Evolutionary conservation across 768 basidiomycete genomes (phyloP).

Genomic region (Lactarius pseudohatsudake): DNA sequence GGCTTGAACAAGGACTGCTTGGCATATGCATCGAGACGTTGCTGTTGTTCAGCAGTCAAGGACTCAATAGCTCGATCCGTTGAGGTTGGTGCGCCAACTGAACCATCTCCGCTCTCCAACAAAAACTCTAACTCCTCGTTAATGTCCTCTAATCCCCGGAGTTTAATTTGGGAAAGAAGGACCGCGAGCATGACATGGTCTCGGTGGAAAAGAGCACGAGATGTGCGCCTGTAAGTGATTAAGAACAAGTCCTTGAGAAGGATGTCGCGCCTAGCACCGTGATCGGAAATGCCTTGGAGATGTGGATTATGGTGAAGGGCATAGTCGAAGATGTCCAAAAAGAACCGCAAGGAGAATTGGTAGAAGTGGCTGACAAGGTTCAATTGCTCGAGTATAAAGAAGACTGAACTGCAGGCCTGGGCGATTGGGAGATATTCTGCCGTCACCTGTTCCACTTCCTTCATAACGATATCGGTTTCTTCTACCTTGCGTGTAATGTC

Average conservation of each 20-base stretch:
- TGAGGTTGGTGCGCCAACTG: slow-evolving; percentile 41
- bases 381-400: slow-evolving; percentile 95
- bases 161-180: slow-evolving; percentile 84
- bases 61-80: slow-evolving; percentile 45
- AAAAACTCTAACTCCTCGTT: slow-evolving; percentile 86
- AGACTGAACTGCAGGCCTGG: slow-evolving; percentile 93
- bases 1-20: slow-evolving; percentile 76
- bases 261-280: slow-evolving; percentile 70
- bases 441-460: slow-evolving; percentile 94
- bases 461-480: slow-evolving; percentile 95
- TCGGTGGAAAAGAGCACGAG: slow-evolving; percentile 83
- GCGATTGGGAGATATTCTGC: slow-evolving; percentile 92
- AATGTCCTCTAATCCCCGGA: slow-evolving; percentile 77
- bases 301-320: slow-evolving; percentile 91
- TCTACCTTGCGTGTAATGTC: slow-evolving; percentile 95
- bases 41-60: slow-evolving; percentile 64
- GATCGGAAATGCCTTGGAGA: slow-evolving; percentile 73
- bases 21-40: slow-evolving; percentile 68
- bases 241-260: slow-evolving; percentile 88
- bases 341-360: slow-evolving; percentile 96
- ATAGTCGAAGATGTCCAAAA: slow-evolving; percentile 98
- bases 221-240: slow-evolving; percentile 83
- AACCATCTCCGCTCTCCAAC: slow-evolving; percentile 81
- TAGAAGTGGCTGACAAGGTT: slow-evolving; percentile 97
- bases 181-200: slow-evolving; percentile 92